Conservation (phyloP, 2,329 filamentous ascomycete genomes). For the Phialophora chinensis region DNA sequence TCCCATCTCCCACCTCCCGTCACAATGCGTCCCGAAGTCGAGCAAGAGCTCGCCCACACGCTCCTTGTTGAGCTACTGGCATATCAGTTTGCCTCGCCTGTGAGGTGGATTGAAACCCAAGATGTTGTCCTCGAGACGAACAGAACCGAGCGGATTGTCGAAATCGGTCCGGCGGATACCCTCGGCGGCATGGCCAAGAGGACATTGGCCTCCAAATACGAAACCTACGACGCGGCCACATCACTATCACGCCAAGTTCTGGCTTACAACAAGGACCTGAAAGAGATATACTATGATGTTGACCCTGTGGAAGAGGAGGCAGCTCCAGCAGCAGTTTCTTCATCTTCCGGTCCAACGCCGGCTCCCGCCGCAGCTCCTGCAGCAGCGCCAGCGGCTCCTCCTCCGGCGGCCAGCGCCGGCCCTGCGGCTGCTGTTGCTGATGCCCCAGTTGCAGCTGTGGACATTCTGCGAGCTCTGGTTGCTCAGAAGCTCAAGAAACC, state of each 20-base stretch:
- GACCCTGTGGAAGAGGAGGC: constrained; percentile 93
- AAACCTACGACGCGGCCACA: constrained; percentile 96
- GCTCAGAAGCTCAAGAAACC: constrained; percentile 98
- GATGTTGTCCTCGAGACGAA: constrained; percentile 99
- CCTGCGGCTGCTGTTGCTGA: constrained; percentile 87
- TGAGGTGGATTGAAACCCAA: constrained; percentile 99
- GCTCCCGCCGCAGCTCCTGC: constrained; percentile 63
- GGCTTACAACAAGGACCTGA: constrained; percentile 99
- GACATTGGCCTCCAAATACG: constrained; percentile 94
- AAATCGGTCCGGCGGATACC: constrained; percentile 95
- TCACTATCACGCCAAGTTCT: constrained; percentile 96
- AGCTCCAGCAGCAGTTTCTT: constrained; percentile 57
- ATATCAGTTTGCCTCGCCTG: constrained; percentile 98
- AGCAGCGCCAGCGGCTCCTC: constrained; percentile 58
- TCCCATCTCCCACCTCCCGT: constrained; percentile 34
- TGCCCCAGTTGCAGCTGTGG: constrained; percentile 82
- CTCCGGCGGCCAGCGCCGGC: constrained; percentile 73
- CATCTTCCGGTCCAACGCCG: constrained; percentile 52
- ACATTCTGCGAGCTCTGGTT: constrained; percentile 86
- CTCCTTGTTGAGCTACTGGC: constrained; percentile 97
- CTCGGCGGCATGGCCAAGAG: constrained; percentile 97
- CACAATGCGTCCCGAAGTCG: constrained; percentile 95
- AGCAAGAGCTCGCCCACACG: constrained; percentile 98
- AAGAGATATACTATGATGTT: constrained; percentile 99
- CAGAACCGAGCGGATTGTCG: constrained; percentile 94